Conservation (phyloP, 768 basidiomycete genomes). For the Rickenella mellea region DNA sequence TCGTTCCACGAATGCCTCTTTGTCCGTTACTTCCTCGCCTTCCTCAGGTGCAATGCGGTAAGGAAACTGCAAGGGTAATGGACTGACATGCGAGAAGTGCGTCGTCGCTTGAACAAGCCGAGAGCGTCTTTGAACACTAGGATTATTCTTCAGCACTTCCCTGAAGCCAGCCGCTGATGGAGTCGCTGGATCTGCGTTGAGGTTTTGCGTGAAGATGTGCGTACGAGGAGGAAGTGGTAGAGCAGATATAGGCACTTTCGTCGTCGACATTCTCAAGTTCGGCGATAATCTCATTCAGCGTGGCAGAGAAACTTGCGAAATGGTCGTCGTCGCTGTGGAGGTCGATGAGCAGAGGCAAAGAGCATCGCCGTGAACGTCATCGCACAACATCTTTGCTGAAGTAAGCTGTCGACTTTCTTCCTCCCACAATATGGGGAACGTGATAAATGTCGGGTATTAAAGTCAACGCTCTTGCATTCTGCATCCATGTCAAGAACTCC, state of each 20-base stretch:
- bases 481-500: not conserved
- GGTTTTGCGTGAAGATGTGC: conserved; percentile 31
- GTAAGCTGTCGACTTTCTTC: no score
- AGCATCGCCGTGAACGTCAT: no score
- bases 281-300: no score
- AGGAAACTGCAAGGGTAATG: conserved; percentile 77
- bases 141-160: conserved; percentile 36
- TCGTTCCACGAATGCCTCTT: conserved; percentile 58
- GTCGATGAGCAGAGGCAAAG: no score
- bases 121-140: conserved; percentile 63
- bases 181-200: conserved; percentile 52
- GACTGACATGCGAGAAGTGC: conserved; percentile 78
- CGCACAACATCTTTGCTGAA: no score
- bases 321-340: no score
- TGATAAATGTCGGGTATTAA: no score
- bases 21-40: conserved; percentile 43
- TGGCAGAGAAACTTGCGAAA: no score
- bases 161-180: conserved; percentile 44
- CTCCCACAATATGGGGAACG: no score
- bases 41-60: conserved; percentile 56
- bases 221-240: conserved; percentile 39
- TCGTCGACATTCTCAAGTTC: no score
- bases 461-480: no score
- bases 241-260: conserved; percentile 37
- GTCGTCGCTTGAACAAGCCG: conserved; percentile 45